Base-by-base conservation (phyloP, 2,329 filamentous ascomycete genomes). In the Phaeosphaeriaceae sp. region DNA sequence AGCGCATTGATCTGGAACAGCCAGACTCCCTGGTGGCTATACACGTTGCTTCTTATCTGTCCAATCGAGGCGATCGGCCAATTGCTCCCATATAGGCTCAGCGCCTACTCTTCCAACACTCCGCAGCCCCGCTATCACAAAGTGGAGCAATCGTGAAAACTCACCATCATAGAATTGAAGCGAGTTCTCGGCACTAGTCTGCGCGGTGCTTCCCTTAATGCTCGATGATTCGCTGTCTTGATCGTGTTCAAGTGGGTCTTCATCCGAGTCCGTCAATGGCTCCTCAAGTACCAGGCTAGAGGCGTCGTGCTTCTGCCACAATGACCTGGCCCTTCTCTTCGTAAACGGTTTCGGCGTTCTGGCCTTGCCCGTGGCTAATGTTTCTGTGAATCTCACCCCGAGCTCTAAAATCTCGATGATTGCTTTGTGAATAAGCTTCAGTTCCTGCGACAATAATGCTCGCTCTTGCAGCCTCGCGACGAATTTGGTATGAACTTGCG, bases 371-470 rank as follows among this genome's bases (percentile, higher is more conserved):
- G 2, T 48, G 9, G 71, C 87, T 85, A 1, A 86, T 79, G 56
- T 58, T 63, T 91, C 86, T 25, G 89, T 86, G 27, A 96, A 86
- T 55, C 84, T 81, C 46, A 94, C 86, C 2, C 88, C 87, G 13
- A 96, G 79, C 70, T 97, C 91, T 1, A 97, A 83, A 2, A 95
- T 79, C 48, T 89, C 87, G n/a, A 94, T 81, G 19, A 96, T 85
- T 15, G 87, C 87, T 56, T 91, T 86, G 54, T 87, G 84, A 36
- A 97, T 90, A 0, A 90, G 89, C 17, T 83, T 82, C 3, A 97
- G 78, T 53, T 88, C 89, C 17, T 82, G 79, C 0, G 89, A 87
- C 0, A 96, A 84, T 22, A 95, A 85, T 10, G 90, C 87, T 62
- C 92, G 88, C 31, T 88, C 85, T 55, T 88, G 81, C 11, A 95